Base-by-base conservation (phyloP, 2,329 filamentous ascomycete species). In the Calonectria hongkongensis region DNA sequence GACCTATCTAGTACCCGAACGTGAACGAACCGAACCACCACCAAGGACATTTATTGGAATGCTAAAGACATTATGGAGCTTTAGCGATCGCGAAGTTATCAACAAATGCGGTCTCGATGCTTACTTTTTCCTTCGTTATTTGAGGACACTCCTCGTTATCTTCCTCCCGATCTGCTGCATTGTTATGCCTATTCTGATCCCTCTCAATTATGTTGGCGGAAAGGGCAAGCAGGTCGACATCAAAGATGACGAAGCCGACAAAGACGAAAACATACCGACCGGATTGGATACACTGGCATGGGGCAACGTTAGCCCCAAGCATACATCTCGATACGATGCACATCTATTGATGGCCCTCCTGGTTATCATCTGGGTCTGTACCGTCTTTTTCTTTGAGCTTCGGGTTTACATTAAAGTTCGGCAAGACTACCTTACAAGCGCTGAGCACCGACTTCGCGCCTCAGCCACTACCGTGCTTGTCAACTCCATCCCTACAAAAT, bases 391-490 rank as follows among this genome's bases (percentile, higher is more conserved):
- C 79, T 89, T 93, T 74, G 97, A 98, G 81, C 85, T 99, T 65
- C 89, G 92, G 58, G 93, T 95, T 13, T 99, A 98, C 81, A 94
- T 98, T 83, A 95, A 97, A 78, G 90, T 99, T 63, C 94, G 97
- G 74, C 97, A 99, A 83, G 95, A 97, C 67, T 98, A 97, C 79
- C 88, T 99, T 70, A 98, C 97, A 0, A 97, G 95, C 68, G 96
- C 97, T 3, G 95, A 98, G 83, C 97, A 99, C 84, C 94, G 97
- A 25, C 89, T 99, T 21, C 92, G 95, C 56, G 97, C 97, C 21
- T 98, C 96, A 18, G 96, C 97, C 2, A 99, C 96, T 7, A 99
- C 97, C 0, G 96, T 99, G 58, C 89, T 99, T 7, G 95, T 99
- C 66, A 97, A 93, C 75, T 94, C 93, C 13, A 98, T 99, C 65